Conservation (phyloP, 2,329 filamentous ascomycete species). For the Dactylellina cionopaga region DNA sequence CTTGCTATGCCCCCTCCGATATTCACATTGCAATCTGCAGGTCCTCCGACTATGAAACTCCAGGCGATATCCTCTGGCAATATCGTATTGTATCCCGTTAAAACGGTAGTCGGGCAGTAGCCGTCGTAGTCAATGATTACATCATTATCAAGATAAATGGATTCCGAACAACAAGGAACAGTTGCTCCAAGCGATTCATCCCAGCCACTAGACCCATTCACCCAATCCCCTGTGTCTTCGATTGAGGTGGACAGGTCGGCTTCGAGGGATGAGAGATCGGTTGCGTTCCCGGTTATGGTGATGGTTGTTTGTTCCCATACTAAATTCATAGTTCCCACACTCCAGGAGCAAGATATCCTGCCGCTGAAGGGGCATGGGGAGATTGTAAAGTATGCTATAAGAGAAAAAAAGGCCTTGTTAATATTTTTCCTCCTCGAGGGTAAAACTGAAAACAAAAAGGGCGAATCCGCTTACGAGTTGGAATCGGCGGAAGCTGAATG, state of each 20-base stretch:
- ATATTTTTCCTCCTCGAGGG: too few relatives aligned
- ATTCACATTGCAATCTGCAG: conserved; percentile 34
- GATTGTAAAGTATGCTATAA: conserved; percentile 42
- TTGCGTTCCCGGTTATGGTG: conserved; percentile 41
- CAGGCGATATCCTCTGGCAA: conserved; percentile 19
- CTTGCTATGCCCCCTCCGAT: conserved; percentile 39
- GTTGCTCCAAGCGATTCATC: not conserved
- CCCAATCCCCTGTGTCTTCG: conserved; percentile 11
- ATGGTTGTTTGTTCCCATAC: conserved; percentile 37
- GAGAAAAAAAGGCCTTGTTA: too few relatives aligned
- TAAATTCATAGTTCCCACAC: conserved; percentile 32
- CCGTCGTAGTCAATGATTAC: conserved; percentile 36
- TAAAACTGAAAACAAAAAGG: not conserved
- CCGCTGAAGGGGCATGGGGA: conserved; percentile 10
- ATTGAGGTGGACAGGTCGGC: conserved; percentile 14
- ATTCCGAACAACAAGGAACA: conserved; percentile 20
- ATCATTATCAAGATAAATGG: conserved; percentile 17
- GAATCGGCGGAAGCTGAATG: conserved; percentile 26
- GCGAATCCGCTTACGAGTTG: conserved; percentile 18
- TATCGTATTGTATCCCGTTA: conserved; percentile 32
- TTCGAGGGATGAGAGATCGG: conserved; percentile 23
- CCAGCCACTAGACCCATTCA: conserved; percentile 36
- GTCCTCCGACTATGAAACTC: conserved; percentile 7
- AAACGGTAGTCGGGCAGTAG: conserved; percentile 34
- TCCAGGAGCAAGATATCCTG: not conserved